phyloP scores from a whole-genome alignment of 441 rosid species.

The Flueggea neowawraea region DNA sequence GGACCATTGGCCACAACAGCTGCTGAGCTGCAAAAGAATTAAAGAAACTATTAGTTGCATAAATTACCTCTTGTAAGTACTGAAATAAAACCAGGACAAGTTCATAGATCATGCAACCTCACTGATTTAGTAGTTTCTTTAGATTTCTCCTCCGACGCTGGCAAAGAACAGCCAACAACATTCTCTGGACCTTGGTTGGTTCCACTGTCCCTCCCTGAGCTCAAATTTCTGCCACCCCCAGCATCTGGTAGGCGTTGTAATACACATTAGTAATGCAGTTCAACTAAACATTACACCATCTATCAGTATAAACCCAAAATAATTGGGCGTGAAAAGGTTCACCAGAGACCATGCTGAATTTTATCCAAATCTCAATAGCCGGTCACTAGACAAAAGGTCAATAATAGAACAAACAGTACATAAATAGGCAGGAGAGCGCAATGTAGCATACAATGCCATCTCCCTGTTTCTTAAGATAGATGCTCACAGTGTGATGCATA shows the following conservation, averaged over 20 bases:
- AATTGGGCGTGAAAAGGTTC: too few species aligned
- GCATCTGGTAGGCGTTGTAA: constrained; percentile 40
- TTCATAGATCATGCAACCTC: constrained; percentile 37
- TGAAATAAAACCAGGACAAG: constrained; percentile 6
- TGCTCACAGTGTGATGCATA: constrained; percentile 54
- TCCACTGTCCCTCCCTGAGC: constrained; percentile 47
- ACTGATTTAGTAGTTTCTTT: constrained; percentile 39
- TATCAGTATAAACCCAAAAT: too few species aligned
- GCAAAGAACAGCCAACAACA: constrained; percentile 37
- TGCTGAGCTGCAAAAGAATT: constrained; percentile 40
- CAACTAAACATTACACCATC: not conserved
- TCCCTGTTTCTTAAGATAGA: not conserved
- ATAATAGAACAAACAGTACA: not conserved
- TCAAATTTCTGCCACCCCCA: constrained; percentile 52
- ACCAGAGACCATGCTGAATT: too few species aligned
- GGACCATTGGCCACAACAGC: constrained; percentile 46
- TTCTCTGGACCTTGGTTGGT: constrained; percentile 52
- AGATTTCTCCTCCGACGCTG: constrained; percentile 43
- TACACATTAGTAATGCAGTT: constrained; percentile 10
- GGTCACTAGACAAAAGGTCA: too few species aligned
- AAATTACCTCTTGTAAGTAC: constrained; percentile 6
- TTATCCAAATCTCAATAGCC: too few species aligned
- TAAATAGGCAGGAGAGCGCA: not conserved
- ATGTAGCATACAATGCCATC: not conserved
- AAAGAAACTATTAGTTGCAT: constrained; percentile 14